Evolutionary conservation across 192 early-diverging fungal genomes (phyloP), one percentile per base, ranked within the genome.

Genomic region (Podila clonocystis): DNA sequence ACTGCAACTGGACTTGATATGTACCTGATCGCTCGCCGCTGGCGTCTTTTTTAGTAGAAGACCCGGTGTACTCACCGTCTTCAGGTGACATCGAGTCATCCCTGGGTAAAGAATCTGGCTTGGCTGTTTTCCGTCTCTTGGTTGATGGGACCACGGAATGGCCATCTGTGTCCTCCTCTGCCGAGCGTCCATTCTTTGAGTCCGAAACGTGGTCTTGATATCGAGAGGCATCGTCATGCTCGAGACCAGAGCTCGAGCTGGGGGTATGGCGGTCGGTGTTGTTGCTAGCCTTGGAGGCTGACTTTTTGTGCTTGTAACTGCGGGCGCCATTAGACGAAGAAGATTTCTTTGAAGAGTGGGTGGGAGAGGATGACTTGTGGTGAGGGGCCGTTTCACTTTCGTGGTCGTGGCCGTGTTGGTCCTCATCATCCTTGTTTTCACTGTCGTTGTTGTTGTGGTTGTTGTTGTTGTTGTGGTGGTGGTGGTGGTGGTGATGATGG

Each of bases 121-220:
- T 67, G 9, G 22, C 17, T 4, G 55, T 12, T 33, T 74, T 74
- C 62, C 57, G 60, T 28, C 72, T 60, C 41, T 74, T 74, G 30
- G 28, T 36, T 17, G 72, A 67, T 55, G 65, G 36, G n/a, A 58
- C 38, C 12, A 31, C 34, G 11, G 30, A 9, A 20, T 13, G 19
- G 20, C 29, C 45, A 20, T 31, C 9, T 2, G 3, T 30, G 26
- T 60, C 58, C 20, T 66, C 52, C 45, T 67, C 72, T 20, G n/a
- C 3, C 17, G 65, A 33, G 50, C 65, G 72, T 13, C 9, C 31
- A 19, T 45, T 50, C 36, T 67, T 74, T 41, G 45, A 52, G 20
- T 45, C 62, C 9, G 52, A 31, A 9, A 15, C 15, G 22, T 30
- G 28, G 34, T 11, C 9, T 36, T 52, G 63, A 45, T 41, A 12